Conservation (phyloP, 2,329 filamentous ascomycete species). For the Aureobasidium vineae region DNA sequence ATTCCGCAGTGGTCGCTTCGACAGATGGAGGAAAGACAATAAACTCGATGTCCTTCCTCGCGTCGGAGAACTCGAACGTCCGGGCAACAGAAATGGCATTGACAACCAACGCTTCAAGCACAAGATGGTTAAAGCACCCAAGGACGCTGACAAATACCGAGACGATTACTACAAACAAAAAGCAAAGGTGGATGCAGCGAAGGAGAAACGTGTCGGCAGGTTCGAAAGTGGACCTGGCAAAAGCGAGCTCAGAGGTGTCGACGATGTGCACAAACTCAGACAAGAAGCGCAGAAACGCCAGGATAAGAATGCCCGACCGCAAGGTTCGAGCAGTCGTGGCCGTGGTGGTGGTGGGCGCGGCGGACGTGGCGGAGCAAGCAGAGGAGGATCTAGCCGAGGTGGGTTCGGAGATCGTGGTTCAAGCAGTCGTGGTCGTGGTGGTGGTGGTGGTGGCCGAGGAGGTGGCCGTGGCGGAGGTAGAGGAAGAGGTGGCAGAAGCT, state of each 20-base stretch:
- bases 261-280: constrained; percentile 82
- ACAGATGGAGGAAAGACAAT: constrained; percentile 86
- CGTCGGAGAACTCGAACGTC: constrained; percentile 74
- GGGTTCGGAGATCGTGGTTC: constrained; percentile 12
- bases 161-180: constrained; percentile 89
- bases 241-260: constrained; percentile 74
- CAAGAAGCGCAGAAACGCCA: constrained; percentile 71
- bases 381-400: constrained; percentile 10
- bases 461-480: not conserved
- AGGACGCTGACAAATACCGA: constrained; percentile 86
- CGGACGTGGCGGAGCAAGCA: not conserved
- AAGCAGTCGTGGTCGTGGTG: not conserved
- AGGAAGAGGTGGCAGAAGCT: constrained; percentile 5
- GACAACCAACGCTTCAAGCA: constrained; percentile 69
- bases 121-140: constrained; percentile 82
- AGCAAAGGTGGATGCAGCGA: constrained; percentile 83
- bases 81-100: constrained; percentile 32
- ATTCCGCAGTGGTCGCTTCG: constrained; percentile 92
- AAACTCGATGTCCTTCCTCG: constrained; percentile 74
- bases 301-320: constrained; percentile 84
- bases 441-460: constrained; percentile 1
- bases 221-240: constrained; percentile 63
- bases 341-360: not conserved
- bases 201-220: constrained; percentile 73
- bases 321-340: constrained; percentile 17